Conservation (phyloP, 179 eudicot species). For the Pouteria campechiana region DNA sequence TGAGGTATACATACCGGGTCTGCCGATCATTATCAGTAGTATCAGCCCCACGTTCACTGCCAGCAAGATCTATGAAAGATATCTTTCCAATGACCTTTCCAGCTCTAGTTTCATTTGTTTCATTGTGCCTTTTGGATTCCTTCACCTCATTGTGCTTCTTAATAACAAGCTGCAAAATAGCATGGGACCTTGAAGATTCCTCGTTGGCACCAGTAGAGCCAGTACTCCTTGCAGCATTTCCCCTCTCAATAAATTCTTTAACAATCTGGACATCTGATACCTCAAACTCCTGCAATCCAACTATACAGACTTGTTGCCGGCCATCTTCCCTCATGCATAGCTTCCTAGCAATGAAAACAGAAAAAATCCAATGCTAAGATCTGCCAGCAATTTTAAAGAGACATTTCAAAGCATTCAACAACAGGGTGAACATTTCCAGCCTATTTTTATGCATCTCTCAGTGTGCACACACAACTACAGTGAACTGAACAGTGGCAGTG, state of each 20-base stretch:
- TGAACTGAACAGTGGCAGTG: no score
- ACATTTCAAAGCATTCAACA: no score
- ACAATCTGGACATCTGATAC: constrained; percentile 96
- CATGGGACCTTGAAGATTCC: constrained; percentile 98
- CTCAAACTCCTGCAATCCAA: constrained; percentile 97
- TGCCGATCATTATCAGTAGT: constrained; percentile 98
- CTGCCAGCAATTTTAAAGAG: no score
- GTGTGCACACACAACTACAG: no score
- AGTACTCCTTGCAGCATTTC: constrained; percentile 83
- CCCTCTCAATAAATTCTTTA: constrained; percentile 90
- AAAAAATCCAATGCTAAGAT: not conserved
- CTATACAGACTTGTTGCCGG: constrained; percentile 95
- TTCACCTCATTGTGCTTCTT: constrained; percentile 83
- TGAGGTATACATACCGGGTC: constrained; percentile 56
- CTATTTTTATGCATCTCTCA: no score
- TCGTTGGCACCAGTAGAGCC: constrained; percentile 99
- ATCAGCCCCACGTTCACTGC: constrained; percentile 99
- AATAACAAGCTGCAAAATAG: constrained; percentile 88
- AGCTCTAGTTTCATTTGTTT: constrained; percentile 57
- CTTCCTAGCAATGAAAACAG: constrained; percentile 38
- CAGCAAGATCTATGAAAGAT: constrained; percentile 97
- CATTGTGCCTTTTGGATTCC: constrained; percentile 58
- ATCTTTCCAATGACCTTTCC: constrained; percentile 94
- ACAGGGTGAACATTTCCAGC: no score
- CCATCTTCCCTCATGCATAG: constrained; percentile 98